phyloP scores from a whole-genome alignment of 169 alveolate genomes.

The Plasmodium gallinaceum region DNA sequence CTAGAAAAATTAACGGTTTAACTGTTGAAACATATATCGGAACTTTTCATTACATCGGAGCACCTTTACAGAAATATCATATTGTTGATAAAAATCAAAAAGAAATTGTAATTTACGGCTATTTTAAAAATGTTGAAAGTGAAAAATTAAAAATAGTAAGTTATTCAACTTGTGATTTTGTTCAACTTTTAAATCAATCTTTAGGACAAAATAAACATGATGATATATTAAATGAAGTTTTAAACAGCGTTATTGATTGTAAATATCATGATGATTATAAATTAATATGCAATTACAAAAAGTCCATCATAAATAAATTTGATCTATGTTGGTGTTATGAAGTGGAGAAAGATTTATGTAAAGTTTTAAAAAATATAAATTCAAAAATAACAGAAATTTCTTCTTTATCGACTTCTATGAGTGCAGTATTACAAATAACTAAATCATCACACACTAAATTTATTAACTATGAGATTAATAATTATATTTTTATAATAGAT shows the following conservation, averaged over 20 bases:
- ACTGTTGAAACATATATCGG: conserved; percentile 42
- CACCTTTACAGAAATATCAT: conserved; percentile 22
- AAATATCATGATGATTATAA: conserved; percentile 23
- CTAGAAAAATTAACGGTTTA: conserved; percentile 20
- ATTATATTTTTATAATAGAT: conserved; percentile 43
- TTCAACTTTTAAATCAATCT: background rate
- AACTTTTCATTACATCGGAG: conserved; percentile 44
- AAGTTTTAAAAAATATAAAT: conserved; percentile 6
- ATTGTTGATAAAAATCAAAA: conserved; percentile 5
- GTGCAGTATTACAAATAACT: conserved; percentile 45
- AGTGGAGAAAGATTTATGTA: conserved; percentile 1
- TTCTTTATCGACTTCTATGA: conserved; percentile 15
- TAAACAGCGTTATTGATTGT: conserved; percentile 15
- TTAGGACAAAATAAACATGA: background rate
- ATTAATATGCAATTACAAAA: conserved; percentile 28
- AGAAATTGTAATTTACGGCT: conserved; percentile 40
- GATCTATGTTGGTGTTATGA: conserved; percentile 64
- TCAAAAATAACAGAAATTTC: conserved; percentile 26
- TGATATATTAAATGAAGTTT: conserved; percentile 12
- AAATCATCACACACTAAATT: conserved; percentile 34
- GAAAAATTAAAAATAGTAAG: conserved; percentile 22
- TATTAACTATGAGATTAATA: conserved; percentile 29
- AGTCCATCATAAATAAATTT: conserved; percentile 5
- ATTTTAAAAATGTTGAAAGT: conserved; percentile 43
- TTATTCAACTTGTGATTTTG: conserved; percentile 36